Evolutionary conservation across 23 red algal species (phyloP).

Genomic region (Agarophyton chilense): DNA sequence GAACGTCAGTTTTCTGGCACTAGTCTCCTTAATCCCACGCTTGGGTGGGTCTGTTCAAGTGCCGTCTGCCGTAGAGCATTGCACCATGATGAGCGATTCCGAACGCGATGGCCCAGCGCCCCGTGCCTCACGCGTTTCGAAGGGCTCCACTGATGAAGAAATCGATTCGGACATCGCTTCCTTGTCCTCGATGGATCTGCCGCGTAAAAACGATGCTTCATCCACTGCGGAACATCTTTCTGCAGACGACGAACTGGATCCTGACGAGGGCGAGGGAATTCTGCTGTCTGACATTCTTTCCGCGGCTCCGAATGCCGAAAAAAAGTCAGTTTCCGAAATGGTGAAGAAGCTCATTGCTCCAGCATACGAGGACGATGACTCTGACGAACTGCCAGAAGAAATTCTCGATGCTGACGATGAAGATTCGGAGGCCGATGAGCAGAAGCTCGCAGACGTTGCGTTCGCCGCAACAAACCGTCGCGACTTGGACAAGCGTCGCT

Average conservation of each 20-base stretch:
- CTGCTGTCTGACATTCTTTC: conserved; percentile 27
- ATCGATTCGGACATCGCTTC: conserved; percentile 54
- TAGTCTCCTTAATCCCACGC: too few species aligned
- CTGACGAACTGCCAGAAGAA: conserved; percentile 3
- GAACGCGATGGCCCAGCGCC: not conserved
- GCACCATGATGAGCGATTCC: conserved; percentile 21
- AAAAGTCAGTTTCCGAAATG: not conserved
- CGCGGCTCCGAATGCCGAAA: not conserved
- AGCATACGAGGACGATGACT: not conserved
- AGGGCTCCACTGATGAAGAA: conserved; percentile 34
- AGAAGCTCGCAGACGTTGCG: conserved; percentile 18
- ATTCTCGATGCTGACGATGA: conserved; percentile 43
- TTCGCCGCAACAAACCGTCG: conserved; percentile 33
- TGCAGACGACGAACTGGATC: not conserved
- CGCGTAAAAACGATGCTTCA: not conserved
- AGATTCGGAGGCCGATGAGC: conserved; percentile 3
- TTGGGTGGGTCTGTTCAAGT: too few species aligned
- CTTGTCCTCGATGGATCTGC: not conserved
- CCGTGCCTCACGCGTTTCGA: not conserved
- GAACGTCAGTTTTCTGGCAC: too few species aligned
- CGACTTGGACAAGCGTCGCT: conserved; percentile 7
- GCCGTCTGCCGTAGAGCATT: too few species aligned
- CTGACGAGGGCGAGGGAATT: not conserved
- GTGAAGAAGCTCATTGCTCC: not conserved
- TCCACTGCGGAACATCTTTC: not conserved